A percentile compares a stretch with the other conserved stretches of the same genome.
Conservation (phyloP, 164 flowering plant genomes). For the Paratinospora sagittata region DNA sequence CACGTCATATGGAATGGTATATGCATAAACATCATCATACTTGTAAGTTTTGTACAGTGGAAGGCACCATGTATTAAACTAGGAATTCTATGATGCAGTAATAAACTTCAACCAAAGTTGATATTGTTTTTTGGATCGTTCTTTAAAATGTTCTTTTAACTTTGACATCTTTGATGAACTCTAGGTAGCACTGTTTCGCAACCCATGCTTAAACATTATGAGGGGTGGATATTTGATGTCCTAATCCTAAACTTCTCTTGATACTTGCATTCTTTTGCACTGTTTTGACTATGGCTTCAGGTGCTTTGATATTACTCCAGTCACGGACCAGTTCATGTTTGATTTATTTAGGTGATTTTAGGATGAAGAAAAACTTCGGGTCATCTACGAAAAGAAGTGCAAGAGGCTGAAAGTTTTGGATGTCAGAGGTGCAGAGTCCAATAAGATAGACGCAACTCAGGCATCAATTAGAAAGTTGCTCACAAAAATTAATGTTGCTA, state of each 20-base stretch:
- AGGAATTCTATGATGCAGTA: not conserved
- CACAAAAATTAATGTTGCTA: constrained; percentile 58
- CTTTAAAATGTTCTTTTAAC: not conserved
- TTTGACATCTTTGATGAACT: not conserved
- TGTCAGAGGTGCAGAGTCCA: constrained; percentile 73
- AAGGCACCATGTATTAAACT: not conserved
- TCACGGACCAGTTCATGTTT: constrained; percentile 19
- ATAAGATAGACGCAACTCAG: constrained; percentile 72
- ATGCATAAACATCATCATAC: no score
- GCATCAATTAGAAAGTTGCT: constrained; percentile 55
- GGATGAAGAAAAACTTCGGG: constrained; percentile 88
- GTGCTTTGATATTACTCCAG: constrained; percentile 15
- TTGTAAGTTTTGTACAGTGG: no score
- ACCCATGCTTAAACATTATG: not conserved
- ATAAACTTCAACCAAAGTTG: not conserved
- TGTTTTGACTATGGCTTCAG: constrained; percentile 8
- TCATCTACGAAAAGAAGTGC: constrained; percentile 69
- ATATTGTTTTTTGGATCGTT: not conserved
- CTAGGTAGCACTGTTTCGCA: not conserved
- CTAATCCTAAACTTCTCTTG: not conserved
- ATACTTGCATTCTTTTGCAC: constrained; percentile 7
- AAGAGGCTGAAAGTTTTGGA: constrained; percentile 64
- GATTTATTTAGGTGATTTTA: constrained; percentile 35
- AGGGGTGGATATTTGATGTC: not conserved
- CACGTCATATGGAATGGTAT: no score